Evolutionary conservation across 1,139 yeast genomes (phyloP).

Genomic region (Tardiomyces depauwii): DNA sequence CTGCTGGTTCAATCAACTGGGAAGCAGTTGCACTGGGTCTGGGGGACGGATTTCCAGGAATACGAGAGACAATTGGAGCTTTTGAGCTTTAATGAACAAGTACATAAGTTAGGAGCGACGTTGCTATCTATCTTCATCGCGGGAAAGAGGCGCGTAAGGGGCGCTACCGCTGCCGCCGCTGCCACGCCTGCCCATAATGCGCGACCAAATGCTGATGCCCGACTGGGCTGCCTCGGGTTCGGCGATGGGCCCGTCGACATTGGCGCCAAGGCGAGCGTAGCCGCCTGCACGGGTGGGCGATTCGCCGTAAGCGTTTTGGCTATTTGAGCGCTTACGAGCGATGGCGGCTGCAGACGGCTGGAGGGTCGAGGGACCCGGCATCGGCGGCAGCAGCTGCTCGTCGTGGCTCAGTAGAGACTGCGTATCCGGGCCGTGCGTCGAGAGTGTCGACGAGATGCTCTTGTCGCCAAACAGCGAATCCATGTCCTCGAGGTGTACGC

Average conservation of each 20-base stretch:
- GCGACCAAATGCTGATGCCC: neutral
- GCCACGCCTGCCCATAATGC: neutral
- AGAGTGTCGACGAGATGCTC: conserved; percentile 25
- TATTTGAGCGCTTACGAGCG: conserved; percentile 4
- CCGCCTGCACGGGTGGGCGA: neutral
- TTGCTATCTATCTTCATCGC: neutral
- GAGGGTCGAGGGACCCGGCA: neutral
- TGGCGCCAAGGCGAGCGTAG: neutral
- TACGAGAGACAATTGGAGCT: too few relatives aligned
- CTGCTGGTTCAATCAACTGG: too few relatives aligned
- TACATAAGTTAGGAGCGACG: too few relatives aligned
- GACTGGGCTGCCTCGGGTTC: neutral
- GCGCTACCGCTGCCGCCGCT: neutral
- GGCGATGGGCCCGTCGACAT: neutral
- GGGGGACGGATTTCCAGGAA: too few relatives aligned
- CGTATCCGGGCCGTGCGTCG: conserved; percentile 12
- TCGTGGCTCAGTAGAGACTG: conserved; percentile 12
- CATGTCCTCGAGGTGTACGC: conserved; percentile 81
- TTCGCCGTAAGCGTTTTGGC: neutral
- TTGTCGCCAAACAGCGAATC: conserved; percentile 68
- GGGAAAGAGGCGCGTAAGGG: neutral
- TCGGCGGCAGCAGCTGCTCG: neutral
- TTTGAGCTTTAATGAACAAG: too few relatives aligned
- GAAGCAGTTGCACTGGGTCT: too few relatives aligned
- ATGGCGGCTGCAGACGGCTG: conserved; percentile 4